A percentile compares a stretch with the other conserved stretches of the same genome.
Conservation (phyloP, 495 filamentous ascomycete genomes). For the Penicillium roqueforti region DNA sequence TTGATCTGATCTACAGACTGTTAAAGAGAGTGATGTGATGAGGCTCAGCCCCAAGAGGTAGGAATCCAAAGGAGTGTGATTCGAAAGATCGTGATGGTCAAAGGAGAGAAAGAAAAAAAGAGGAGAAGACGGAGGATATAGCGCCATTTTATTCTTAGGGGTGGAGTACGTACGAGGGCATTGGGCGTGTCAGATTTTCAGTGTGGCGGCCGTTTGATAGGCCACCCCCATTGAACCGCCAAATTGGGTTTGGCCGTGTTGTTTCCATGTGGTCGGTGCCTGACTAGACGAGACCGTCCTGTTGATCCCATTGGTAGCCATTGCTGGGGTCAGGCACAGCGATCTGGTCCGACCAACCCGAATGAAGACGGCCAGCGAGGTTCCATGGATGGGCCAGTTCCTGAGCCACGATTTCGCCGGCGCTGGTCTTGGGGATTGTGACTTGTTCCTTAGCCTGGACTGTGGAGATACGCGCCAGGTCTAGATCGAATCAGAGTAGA, state of each 20-base stretch:
- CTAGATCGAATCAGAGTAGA: constrained; percentile 8
- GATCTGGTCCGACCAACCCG: constrained; percentile 5
- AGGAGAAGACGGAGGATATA: neutral
- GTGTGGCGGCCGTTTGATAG: neutral
- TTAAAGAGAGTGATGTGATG: constrained; percentile 1
- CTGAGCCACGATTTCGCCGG: neutral
- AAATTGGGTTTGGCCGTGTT: constrained; percentile 1
- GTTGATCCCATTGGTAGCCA: constrained; percentile 5
- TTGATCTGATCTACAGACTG: constrained; percentile 11
- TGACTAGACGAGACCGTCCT: neutral
- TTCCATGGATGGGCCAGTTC: neutral
- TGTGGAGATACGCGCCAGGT: neutral
- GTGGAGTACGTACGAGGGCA: neutral
- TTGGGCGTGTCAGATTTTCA: neutral
- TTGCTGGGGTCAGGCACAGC: neutral
- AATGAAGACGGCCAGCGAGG: neutral
- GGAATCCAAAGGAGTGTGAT: constrained; percentile 9
- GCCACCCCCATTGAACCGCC: neutral
- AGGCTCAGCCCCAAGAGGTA: constrained; percentile 5
- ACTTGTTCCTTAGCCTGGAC: neutral
- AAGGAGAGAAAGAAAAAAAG: neutral
- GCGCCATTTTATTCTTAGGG: constrained; percentile 6
- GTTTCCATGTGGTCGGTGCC: constrained; percentile 6
- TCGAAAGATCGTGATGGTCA: constrained; percentile 5
- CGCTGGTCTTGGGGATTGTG: too few relatives aligned